Conservation (phyloP, 2,329 filamentous ascomycete species). For the Amylocarpus encephaloides region DNA sequence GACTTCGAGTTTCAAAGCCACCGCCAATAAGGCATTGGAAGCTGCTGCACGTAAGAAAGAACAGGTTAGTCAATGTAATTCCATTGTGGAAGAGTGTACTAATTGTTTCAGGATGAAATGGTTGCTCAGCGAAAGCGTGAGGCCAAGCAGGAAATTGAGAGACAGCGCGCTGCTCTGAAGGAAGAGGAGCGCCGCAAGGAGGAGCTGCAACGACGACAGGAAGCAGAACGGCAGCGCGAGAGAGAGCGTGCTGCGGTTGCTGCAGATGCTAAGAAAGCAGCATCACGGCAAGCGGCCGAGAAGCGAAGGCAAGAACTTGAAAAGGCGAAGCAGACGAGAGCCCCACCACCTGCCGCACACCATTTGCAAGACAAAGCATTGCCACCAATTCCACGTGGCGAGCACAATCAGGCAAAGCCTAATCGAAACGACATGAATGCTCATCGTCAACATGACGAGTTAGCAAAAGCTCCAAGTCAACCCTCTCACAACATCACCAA, state of each 20-base stretch:
- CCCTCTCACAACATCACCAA: conserved; percentile 59
- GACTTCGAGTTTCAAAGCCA: conserved; percentile 57
- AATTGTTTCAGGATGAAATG: conserved; percentile 55
- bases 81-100: too few relatives aligned
- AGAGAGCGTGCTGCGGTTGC: conserved; percentile 32
- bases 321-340: conserved; percentile 57
- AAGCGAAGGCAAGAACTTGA: conserved; percentile 47
- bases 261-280: conserved; percentile 60
- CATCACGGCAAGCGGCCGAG: conserved; percentile 52
- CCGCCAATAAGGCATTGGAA: conserved; percentile 64
- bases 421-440: conserved; percentile 46
- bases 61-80: conserved; percentile 38
- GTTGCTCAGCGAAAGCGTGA: conserved; percentile 74
- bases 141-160: conserved; percentile 73
- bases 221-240: conserved; percentile 45
- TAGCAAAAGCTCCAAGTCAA: conserved; percentile 53
- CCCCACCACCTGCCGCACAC: conserved; percentile 49
- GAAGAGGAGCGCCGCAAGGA: conserved; percentile 60
- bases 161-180: conserved; percentile 61
- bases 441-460: conserved; percentile 51
- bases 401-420: conserved; percentile 32
- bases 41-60: conserved; percentile 77
- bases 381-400: conserved; percentile 25
- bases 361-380: conserved; percentile 27
- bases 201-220: conserved; percentile 52